Evolutionary conservation across 805 yeast species (phyloP).

Genomic region (Millerago galiae): DNA sequence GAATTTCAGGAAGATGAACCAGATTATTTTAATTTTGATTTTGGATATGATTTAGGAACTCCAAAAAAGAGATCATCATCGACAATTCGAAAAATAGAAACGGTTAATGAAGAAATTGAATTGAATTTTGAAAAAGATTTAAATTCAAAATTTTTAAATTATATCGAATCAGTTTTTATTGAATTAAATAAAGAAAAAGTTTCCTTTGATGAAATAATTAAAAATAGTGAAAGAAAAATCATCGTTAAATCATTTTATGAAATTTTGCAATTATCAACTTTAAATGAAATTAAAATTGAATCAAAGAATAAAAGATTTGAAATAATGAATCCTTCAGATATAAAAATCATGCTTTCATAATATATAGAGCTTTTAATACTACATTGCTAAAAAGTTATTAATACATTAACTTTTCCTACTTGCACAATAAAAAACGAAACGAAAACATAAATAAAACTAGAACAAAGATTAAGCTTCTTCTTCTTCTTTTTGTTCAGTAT

Average conservation of each 20-base stretch:
- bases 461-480: neutral
- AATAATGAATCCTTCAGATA: conserved; percentile 9
- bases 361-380: neutral
- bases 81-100: conserved; percentile 9
- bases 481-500: conserved; percentile 27
- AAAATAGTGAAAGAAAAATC: conserved; percentile 8
- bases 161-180: conserved; percentile 14
- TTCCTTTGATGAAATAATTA: conserved; percentile 15
- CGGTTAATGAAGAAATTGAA: conserved; percentile 12
- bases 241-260: conserved; percentile 24
- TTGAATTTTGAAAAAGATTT: conserved; percentile 9
- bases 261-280: conserved; percentile 21
- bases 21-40: conserved; percentile 10
- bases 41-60: conserved; percentile 8
- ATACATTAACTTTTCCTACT: too few species aligned
- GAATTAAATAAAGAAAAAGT: conserved; percentile 7
- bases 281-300: conserved; percentile 11
- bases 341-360: conserved; percentile 2
- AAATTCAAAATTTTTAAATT: conserved; percentile 15
- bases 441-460: too few species aligned
- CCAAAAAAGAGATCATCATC: conserved; percentile 15
- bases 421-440: too few species aligned
- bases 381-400: neutral
- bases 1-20: neutral
- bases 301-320: conserved; percentile 2